phyloP scores from a whole-genome alignment of 2,329 filamentous ascomycete species.

The Diatrype stigma region DNA sequence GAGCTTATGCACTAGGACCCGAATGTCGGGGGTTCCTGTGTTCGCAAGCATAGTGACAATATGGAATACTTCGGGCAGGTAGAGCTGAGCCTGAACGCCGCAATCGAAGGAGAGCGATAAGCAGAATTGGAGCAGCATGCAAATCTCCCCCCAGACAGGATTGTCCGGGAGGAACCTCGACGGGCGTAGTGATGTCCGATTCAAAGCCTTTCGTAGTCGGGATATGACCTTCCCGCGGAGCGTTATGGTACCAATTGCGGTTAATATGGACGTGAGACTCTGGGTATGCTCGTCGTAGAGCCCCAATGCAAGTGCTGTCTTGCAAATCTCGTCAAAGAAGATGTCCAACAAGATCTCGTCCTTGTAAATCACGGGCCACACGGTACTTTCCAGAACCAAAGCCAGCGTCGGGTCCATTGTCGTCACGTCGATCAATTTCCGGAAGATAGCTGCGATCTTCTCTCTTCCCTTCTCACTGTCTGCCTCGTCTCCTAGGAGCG shows the following conservation, averaged over 20 bases:
- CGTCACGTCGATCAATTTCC: slow-evolving; percentile 63
- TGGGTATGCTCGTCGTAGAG: slow-evolving; percentile 57
- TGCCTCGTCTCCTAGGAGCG: slow-evolving; percentile 52
- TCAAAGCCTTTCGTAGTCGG: slow-evolving; percentile 61
- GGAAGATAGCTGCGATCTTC: slow-evolving; percentile 58
- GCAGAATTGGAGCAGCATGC: slow-evolving; percentile 62
- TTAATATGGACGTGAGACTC: slow-evolving; percentile 57
- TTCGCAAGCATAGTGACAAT: slow-evolving; percentile 68
- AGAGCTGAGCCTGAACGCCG: slow-evolving; percentile 63
- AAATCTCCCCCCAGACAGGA: slow-evolving; percentile 65
- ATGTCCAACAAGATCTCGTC: slow-evolving; percentile 65
- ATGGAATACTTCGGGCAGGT: slow-evolving; percentile 66
- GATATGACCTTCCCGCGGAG: slow-evolving; percentile 62
- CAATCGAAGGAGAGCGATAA: slow-evolving; percentile 64
- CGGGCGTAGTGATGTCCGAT: slow-evolving; percentile 62
- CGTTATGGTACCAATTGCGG: slow-evolving; percentile 61
- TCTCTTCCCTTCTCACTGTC: slow-evolving; percentile 65
- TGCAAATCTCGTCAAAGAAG: slow-evolving; percentile 63
- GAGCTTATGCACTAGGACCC: slow-evolving; percentile 57
- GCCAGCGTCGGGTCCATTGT: slow-evolving; percentile 56
- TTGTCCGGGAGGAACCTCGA: slow-evolving; percentile 64
- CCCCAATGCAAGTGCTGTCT: slow-evolving; percentile 55
- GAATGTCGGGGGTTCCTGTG: slow-evolving; percentile 54
- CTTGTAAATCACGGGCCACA: slow-evolving; percentile 61
- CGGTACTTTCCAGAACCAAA: slow-evolving; percentile 59